phyloP scores from a whole-genome alignment of 768 basidiomycete species.

The Boletus pseudopeckii region DNA sequence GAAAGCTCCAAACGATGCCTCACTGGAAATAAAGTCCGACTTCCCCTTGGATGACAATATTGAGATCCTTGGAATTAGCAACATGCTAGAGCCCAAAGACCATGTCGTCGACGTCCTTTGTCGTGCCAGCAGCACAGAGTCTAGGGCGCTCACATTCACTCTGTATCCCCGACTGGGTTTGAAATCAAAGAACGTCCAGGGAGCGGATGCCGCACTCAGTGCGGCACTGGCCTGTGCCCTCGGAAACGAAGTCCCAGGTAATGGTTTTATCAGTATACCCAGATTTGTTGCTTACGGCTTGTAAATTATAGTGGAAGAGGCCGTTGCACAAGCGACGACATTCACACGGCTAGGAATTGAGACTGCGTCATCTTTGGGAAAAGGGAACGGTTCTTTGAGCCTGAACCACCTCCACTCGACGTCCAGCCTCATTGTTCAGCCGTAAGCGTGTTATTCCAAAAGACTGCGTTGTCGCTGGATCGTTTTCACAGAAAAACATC shows the following conservation, averaged over 20 bases:
- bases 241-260: not conserved
- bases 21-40: not conserved
- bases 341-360: not conserved
- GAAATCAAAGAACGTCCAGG: not conserved
- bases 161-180: not conserved
- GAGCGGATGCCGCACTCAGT: not conserved
- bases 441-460: not conserved
- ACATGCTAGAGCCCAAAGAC: not conserved
- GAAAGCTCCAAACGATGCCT: not conserved
- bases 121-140: not conserved
- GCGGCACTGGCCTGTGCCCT: not conserved
- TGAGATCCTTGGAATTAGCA: not conserved
- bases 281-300: not conserved
- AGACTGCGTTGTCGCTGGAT: not conserved
- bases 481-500: not conserved
- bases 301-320: not conserved
- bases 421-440: not conserved
- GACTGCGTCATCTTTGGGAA: not conserved
- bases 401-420: not conserved
- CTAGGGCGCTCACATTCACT: not conserved
- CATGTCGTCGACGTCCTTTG: conserved; percentile 2
- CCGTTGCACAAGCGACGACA: not conserved
- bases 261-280: not conserved
- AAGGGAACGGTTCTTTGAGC: not conserved
- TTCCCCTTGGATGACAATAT: not conserved